Evolutionary conservation across 2,329 filamentous ascomycete species (phyloP).

Genomic region (Ophiocordyceps camponoti-floridani): DNA sequence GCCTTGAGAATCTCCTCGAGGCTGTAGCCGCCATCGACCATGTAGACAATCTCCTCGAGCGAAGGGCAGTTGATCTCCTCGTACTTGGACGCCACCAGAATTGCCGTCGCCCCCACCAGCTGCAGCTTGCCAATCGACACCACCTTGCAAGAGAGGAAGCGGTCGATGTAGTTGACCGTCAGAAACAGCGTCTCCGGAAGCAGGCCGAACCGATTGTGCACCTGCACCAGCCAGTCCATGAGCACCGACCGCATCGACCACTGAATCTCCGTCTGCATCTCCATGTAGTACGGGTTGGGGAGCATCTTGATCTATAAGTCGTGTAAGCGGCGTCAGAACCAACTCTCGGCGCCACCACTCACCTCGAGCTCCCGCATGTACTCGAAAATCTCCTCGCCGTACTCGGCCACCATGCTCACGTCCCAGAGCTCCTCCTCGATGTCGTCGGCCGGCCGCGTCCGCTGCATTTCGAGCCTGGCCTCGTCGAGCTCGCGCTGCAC

Average conservation of each 20-base stretch:
- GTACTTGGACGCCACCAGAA: conserved; percentile 93
- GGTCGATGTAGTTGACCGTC: conserved; percentile 91
- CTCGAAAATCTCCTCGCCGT: conserved; percentile 84
- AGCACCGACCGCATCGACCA: conserved; percentile 97
- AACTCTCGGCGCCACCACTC: conserved; percentile 10
- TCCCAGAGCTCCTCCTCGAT: conserved; percentile 82
- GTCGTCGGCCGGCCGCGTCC: conserved; percentile 52
- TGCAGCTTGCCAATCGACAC: conserved; percentile 91
- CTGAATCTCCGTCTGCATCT: conserved; percentile 88
- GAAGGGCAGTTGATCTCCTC: conserved; percentile 98
- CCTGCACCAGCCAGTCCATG: conserved; percentile 96
- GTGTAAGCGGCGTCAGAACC: not conserved
- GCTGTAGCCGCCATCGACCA: conserved; percentile 87
- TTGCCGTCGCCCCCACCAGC: conserved; percentile 85
- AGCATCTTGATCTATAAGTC: conserved; percentile 49
- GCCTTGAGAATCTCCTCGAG: conserved; percentile 90
- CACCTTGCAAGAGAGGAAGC: conserved; percentile 86
- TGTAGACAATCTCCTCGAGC: conserved; percentile 88
- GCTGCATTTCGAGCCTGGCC: conserved; percentile 48
- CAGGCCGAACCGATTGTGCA: conserved; percentile 78
- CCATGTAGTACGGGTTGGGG: conserved; percentile 90
- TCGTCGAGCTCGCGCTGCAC: conserved; percentile 54
- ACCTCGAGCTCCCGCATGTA: conserved; percentile 88
- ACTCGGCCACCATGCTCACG: conserved; percentile 94
- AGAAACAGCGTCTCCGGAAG: conserved; percentile 91